phyloP scores from a whole-genome alignment of 352 stramenopile species.

The Phytopythium boreale region DNA sequence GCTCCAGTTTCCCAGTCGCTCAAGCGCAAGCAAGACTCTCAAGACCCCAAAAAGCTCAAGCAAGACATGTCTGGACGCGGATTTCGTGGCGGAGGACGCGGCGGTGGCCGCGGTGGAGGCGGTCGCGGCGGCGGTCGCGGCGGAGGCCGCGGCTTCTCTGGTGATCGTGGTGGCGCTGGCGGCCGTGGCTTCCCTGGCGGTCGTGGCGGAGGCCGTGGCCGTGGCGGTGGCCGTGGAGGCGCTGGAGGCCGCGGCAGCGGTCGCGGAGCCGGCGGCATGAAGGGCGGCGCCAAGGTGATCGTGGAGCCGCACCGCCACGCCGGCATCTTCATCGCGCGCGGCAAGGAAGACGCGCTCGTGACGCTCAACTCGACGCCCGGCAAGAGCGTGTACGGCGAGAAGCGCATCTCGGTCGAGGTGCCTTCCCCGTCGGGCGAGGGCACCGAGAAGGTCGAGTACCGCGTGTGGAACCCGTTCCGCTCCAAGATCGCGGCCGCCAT shows the following conservation, averaged over 20 bases:
- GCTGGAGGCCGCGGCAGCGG: slow-evolving; percentile 60
- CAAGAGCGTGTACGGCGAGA: slow-evolving; percentile 99
- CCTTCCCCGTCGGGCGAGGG: slow-evolving; percentile 85
- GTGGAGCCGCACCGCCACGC: slow-evolving; percentile 98
- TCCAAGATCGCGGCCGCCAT: slow-evolving; percentile 99
- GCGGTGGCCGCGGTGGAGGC: slow-evolving; percentile 46
- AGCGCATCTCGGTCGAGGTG: slow-evolving; percentile 98
- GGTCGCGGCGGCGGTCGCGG: slow-evolving; percentile 43
- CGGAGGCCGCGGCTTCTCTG: slow-evolving; percentile 17
- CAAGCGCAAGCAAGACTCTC: not conserved
- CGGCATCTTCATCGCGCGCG: slow-evolving; percentile 97
- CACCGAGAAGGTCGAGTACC: slow-evolving; percentile 98
- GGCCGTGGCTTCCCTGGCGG: slow-evolving; percentile 43
- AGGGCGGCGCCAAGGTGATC: slow-evolving; percentile 95
- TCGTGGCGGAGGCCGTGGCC: slow-evolving; percentile 35
- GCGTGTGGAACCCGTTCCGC: slow-evolving; percentile 99
- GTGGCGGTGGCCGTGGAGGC: slow-evolving; percentile 43
- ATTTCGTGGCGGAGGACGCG: slow-evolving; percentile 44
- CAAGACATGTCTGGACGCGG: slow-evolving; percentile 52
- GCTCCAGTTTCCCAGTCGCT: not conserved
- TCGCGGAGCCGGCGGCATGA: slow-evolving; percentile 87
- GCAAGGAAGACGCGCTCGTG: slow-evolving; percentile 99
- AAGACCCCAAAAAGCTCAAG: not conserved
- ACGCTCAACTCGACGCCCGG: slow-evolving; percentile 98
- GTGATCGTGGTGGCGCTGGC: slow-evolving; percentile 40